Evolutionary conservation across 257 asterid species (phyloP).

Genomic region (Rubia yunnanensis): DNA sequence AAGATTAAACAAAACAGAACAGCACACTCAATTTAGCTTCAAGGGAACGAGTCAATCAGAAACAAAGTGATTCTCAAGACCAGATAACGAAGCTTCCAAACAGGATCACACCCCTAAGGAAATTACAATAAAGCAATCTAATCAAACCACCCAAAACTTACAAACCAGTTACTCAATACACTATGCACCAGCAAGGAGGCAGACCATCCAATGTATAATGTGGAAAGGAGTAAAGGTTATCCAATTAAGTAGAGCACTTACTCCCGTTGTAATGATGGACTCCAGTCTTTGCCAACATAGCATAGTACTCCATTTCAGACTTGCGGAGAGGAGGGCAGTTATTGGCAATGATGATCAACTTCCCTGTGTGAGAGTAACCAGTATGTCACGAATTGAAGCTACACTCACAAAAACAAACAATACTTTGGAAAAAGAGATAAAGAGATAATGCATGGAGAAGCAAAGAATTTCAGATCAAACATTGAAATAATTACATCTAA

Average conservation of each 20-base stretch:
- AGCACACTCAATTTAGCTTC: conserved; percentile 29
- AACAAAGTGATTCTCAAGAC: conserved; percentile 17
- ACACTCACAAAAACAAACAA: not conserved
- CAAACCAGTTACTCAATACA: too few relatives aligned
- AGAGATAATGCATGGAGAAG: too few relatives aligned
- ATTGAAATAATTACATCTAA: not conserved
- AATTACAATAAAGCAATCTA: too few relatives aligned
- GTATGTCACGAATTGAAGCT: not conserved
- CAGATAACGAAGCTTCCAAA: conserved; percentile 27
- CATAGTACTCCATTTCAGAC: conserved; percentile 80
- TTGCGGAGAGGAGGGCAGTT: conserved; percentile 80
- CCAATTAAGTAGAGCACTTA: conserved; percentile 31
- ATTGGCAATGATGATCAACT: conserved; percentile 67
- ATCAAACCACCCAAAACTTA: too few relatives aligned
- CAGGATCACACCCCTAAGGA: too few relatives aligned
- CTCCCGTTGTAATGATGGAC: conserved; percentile 80
- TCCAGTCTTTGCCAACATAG: conserved; percentile 82
- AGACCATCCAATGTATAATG: too few relatives aligned
- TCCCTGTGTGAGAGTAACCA: conserved; percentile 31
- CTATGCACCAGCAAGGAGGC: too few relatives aligned
- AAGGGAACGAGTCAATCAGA: conserved; percentile 29
- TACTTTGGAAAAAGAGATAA: too few relatives aligned
- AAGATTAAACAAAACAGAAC: conserved; percentile 9
- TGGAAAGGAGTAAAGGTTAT: too few relatives aligned
- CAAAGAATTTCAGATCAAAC: not conserved